Conservation (phyloP, 768 basidiomycete genomes). For the Mycena pura region DNA sequence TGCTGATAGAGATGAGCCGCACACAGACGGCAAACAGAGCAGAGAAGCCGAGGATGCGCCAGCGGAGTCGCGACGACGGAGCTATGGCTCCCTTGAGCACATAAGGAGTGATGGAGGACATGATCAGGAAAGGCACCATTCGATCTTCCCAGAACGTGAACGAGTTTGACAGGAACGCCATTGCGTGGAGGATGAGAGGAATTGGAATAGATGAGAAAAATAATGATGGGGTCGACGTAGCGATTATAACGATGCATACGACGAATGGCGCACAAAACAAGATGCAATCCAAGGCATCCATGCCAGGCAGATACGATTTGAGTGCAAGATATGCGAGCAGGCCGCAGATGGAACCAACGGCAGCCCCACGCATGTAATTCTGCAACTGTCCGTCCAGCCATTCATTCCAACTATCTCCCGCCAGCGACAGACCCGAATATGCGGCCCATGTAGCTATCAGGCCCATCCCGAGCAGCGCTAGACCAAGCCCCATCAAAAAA, state of each 20-base stretch:
- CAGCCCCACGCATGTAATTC: constrained; percentile 41
- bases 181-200: constrained; percentile 69
- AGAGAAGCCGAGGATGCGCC: constrained; percentile 78
- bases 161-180: constrained; percentile 90
- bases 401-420: constrained; percentile 47
- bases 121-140: constrained; percentile 74
- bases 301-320: constrained; percentile 46
- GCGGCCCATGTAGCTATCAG: constrained; percentile 61
- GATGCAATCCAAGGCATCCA: constrained; percentile 56
- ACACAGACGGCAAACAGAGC: constrained; percentile 69
- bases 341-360: constrained; percentile 47
- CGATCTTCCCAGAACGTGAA: constrained; percentile 98
- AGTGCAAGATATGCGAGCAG: constrained; percentile 40
- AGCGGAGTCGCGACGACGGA: constrained; percentile 71
- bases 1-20: constrained; percentile 80
- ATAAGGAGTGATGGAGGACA: constrained; percentile 66
- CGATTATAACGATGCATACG: constrained; percentile 53
- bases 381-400: constrained; percentile 46
- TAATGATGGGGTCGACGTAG: constrained; percentile 47
- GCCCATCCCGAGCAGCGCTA: constrained; percentile 64
- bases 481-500: constrained; percentile 75
- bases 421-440: constrained; percentile 54
- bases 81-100: constrained; percentile 70
- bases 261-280: constrained; percentile 56
- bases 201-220: constrained; percentile 45